Evolutionary conservation across 2,329 filamentous ascomycete genomes (phyloP).

Genomic region (Fusarium scirpi): DNA sequence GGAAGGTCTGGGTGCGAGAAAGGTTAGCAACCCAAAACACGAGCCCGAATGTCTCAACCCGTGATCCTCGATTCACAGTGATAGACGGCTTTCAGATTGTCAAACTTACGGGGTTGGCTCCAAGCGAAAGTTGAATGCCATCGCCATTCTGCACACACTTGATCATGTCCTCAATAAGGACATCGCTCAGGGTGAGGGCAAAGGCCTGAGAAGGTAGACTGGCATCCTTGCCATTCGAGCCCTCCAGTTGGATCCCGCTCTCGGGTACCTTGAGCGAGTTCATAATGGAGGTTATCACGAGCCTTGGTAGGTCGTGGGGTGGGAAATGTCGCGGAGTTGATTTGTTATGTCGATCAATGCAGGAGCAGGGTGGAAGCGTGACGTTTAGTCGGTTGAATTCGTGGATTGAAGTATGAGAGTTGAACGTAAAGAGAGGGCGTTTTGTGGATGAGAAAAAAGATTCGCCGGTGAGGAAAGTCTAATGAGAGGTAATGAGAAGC

Average conservation of each 20-base stretch:
- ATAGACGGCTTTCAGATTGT: not conserved
- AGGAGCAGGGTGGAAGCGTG: conserved; percentile 28
- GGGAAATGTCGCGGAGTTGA: conserved; percentile 47
- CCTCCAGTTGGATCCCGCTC: conserved; percentile 68
- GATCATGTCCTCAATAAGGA: conserved; percentile 72
- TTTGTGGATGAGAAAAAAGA: conserved; percentile 2
- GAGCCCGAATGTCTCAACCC: not conserved
- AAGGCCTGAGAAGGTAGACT: conserved; percentile 67
- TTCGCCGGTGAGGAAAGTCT: conserved; percentile 28
- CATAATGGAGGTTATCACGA: conserved; percentile 56
- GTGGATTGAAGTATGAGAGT: conserved; percentile 8
- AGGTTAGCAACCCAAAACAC: conserved; percentile 33
- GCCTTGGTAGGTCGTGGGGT: conserved; percentile 45
- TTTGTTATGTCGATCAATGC: conserved; percentile 43
- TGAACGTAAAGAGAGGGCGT: conserved; percentile 3
- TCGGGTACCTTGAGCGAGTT: conserved; percentile 68
- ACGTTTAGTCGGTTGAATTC: conserved; percentile 21
- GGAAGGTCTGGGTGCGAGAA: conserved; percentile 59
- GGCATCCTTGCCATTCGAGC: conserved; percentile 58
- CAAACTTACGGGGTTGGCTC: conserved; percentile 68
- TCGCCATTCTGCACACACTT: conserved; percentile 68
- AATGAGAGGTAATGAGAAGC: conserved; percentile 31
- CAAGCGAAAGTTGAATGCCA: conserved; percentile 68
- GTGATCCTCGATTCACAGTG: not conserved
- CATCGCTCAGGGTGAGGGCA: conserved; percentile 67